Evolutionary conservation across 208 protist species (phyloP).

Genomic region (Phytomonas sp.): DNA sequence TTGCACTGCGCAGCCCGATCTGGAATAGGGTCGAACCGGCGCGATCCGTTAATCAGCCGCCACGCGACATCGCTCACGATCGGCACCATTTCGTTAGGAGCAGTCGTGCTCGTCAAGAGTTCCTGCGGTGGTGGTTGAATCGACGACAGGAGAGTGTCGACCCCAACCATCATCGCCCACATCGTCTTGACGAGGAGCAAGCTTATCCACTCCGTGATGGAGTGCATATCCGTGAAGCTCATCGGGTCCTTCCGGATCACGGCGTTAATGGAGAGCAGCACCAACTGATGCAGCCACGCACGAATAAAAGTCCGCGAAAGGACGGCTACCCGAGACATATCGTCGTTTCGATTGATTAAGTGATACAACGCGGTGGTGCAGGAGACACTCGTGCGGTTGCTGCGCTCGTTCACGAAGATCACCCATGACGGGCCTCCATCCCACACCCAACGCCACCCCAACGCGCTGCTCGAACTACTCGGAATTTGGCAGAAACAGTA

Average conservation of each 20-base stretch:
- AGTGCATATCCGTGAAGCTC: background rate
- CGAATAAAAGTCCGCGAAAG: slow-evolving; percentile 6
- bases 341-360: too few relatives aligned
- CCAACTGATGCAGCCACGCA: background rate
- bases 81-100: too few relatives aligned
- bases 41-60: too few relatives aligned
- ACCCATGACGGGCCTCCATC: slow-evolving; percentile 3
- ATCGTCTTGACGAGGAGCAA: background rate
- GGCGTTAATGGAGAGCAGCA: background rate
- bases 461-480: slow-evolving; percentile 1
- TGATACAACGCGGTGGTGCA: background rate
- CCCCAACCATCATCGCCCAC: background rate
- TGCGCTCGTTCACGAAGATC: slow-evolving; percentile 4
- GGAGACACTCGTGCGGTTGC: background rate
- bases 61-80: too few relatives aligned
- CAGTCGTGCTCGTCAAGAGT: too few relatives aligned
- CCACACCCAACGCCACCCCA: background rate
- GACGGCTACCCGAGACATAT: background rate
- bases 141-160: too few relatives aligned
- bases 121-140: too few relatives aligned
- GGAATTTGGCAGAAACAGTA: slow-evolving; percentile 24
- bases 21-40: too few relatives aligned
- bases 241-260: slow-evolving; percentile 6
- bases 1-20: too few relatives aligned
- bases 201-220: slow-evolving; percentile 3